Evolutionary conservation across 176 grass and related monocot genomes (phyloP).

Genomic region (Hyparrhenia diplandra): DNA sequence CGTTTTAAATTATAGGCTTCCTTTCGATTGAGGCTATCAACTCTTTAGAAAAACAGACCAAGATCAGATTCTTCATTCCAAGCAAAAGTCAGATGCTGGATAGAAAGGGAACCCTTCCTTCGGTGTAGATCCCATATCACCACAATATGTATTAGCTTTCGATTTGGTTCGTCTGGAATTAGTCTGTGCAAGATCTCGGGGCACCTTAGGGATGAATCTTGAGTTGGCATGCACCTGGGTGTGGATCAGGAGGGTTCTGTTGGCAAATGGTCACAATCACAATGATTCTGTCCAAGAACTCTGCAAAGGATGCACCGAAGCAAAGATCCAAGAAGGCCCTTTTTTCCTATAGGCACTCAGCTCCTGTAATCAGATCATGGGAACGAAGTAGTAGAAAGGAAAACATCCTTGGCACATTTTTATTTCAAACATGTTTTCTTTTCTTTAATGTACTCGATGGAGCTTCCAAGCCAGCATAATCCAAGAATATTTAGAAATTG

Average conservation of each 20-base stretch:
- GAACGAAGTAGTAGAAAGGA: too few species aligned
- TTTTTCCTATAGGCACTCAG: neutral
- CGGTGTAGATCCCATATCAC: neutral
- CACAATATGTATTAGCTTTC: neutral
- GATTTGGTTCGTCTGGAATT: neutral
- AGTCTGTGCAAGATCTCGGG: neutral
- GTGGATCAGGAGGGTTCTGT: neutral
- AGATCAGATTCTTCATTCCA: neutral
- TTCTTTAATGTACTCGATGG: too few species aligned
- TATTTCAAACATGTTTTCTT: too few species aligned
- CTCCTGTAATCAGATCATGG: neutral
- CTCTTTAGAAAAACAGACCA: neutral
- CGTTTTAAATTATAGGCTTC: too few species aligned
- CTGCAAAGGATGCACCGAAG: neutral
- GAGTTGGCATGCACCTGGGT: too few species aligned
- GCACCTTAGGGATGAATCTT: neutral
- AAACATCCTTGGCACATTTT: too few species aligned
- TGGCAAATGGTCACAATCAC: neutral
- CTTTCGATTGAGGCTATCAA: too few species aligned
- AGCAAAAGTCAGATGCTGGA: neutral
- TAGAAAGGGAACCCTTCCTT: neutral
- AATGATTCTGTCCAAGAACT: neutral
- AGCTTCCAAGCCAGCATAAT: too few species aligned
- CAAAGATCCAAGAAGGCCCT: too few species aligned
- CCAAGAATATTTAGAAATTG: too few species aligned